A percentile compares a stretch with the other conserved stretches of the same genome.
These are phyloP conservation scores for Mycena olivaceomarginata DNA, from an alignment of 768 basidiomycete genomes.

Conservation along the genomic window DNA sequence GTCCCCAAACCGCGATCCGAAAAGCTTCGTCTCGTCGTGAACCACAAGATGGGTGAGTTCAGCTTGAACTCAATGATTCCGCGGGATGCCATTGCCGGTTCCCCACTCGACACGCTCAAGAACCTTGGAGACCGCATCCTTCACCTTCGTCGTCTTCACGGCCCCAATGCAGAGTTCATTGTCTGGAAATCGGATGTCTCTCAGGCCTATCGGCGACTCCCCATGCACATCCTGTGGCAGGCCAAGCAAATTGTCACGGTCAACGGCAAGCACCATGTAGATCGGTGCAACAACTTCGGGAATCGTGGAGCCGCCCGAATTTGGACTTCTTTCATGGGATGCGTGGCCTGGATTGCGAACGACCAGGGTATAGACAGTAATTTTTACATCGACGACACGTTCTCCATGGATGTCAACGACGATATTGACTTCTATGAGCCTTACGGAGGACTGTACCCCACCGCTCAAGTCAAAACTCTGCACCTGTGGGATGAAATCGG, in stretches of 20 bases:
- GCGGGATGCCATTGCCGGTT: constrained; percentile 11
- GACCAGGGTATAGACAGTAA: constrained; percentile 43
- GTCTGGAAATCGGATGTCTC: constrained; percentile 63
- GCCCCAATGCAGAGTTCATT: constrained; percentile 37
- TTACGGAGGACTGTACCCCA: constrained; percentile 52
- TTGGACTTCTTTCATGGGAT: constrained; percentile 46
- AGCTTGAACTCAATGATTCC: constrained; percentile 30
- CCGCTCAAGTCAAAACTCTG: constrained; percentile 57
- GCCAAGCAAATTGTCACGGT: no score
- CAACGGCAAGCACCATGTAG: no score
- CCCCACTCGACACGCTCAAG: constrained; percentile 58
- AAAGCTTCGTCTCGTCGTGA: constrained; percentile 59
- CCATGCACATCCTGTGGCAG: no score
- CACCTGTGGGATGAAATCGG: constrained; percentile 62
- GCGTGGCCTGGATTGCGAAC: constrained; percentile 54
- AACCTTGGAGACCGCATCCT: constrained; percentile 53
- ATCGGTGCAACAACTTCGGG: not conserved
- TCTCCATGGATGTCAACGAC: constrained; percentile 44
- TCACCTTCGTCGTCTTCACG: constrained; percentile 31
- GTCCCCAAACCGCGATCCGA: constrained; percentile 58
- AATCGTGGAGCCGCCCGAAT: constrained; percentile 28
- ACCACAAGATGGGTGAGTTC: constrained; percentile 59
- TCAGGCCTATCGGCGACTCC: no score
- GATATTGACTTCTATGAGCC: constrained; percentile 52
- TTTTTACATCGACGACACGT: constrained; percentile 58